Base-by-base conservation (phyloP, 495 filamentous ascomycete species). In the Penicillium manginii region DNA sequence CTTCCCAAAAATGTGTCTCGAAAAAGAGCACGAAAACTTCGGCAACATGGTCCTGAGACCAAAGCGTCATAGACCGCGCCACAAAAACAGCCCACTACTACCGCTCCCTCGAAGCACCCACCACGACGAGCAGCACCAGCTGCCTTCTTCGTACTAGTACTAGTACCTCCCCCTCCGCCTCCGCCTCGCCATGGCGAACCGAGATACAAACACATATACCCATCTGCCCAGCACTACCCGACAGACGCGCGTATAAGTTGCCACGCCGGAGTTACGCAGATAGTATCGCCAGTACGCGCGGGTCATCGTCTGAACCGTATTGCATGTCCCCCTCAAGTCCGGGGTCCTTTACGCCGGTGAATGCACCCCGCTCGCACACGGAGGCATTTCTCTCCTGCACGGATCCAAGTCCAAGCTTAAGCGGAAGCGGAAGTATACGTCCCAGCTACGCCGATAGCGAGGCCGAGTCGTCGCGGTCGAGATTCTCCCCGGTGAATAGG, bases 1-100 rank as follows among this genome's bases (percentile, higher is more conserved):
- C 54, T 98, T 98, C 71, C 86, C 90, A 2, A 73, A 76, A 0
- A 74, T 84, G 35, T 98, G 94, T 67, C 73, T 88, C n/a, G 81
- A 66, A 1, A 84, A 84, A 3, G 72, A 81, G 15, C 76, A 85
- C 50, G 50, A 42, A 9, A 23, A 32, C 29, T 23, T 33, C 21
- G 17, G 23, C 2, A 31, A 52, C 31, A 40, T 35, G n/a, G 21
- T 23, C 18, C 35, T 39, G n/a, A 15, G 50, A 53, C 4, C 45
- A 12, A 12, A 47, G 19, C 22, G 15, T 47, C 19, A 47, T 47
- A 47, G 19, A 47, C 3, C 10, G 9, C 2, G 45, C 45, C 45
- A 26, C 45, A 7, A 47, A 21, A 22, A 15, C 11, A 14, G 45
- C 45, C 1, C 45, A n/a, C 18, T 29, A 47, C 18, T 47, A 47